Percentiles rank a stretch among this genome's conserved stretches.
Conservation (phyloP, 805 yeast species). For the Wickerhamomyces xylosicus region DNA sequence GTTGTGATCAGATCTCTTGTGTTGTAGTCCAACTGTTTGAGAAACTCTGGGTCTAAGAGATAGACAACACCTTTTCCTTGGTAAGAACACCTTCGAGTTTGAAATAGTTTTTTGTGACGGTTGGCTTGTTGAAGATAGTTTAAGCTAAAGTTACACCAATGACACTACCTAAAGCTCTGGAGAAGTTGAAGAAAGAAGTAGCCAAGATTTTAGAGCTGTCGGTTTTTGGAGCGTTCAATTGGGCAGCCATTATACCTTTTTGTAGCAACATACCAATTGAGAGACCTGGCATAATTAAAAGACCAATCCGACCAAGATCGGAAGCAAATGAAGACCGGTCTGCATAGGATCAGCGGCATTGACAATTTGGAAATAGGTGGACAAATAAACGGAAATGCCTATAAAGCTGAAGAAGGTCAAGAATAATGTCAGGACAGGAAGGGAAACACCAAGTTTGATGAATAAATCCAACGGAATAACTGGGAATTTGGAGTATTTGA, state of each 20-base stretch:
- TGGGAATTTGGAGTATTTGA: conserved; percentile 7
- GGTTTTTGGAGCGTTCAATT: conserved; percentile 33
- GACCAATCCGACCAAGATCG: conserved; percentile 30
- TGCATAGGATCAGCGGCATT: conserved; percentile 27
- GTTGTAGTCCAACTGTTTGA: conserved; percentile 1
- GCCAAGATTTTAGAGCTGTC: conserved; percentile 37
- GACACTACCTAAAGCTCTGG: conserved; percentile 32
- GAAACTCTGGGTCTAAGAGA: conserved; percentile 3
- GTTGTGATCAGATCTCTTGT: conserved; percentile 9
- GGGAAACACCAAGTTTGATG: neutral
- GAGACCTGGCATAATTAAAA: conserved; percentile 27
- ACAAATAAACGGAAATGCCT: conserved; percentile 1
- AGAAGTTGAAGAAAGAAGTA: conserved; percentile 31
- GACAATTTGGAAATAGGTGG: conserved; percentile 17
- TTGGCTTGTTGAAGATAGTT: conserved; percentile 24
- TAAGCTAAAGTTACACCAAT: conserved; percentile 28
- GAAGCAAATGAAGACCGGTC: conserved; percentile 35
- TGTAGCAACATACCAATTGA: conserved; percentile 27
- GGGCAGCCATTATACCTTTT: conserved; percentile 21
- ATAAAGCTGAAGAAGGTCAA: conserved; percentile 2
- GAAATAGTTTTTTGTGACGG: conserved; percentile 2
- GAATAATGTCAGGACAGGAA: conserved; percentile 1
- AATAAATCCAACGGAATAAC: conserved; percentile 17
- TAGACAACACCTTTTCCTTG: neutral
- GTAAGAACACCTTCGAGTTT: conserved; percentile 1